Evolutionary conservation across 495 filamentous ascomycete genomes (phyloP), one percentile per base, ranked within the genome.

Genomic region (Thermothielavioides terrestris): DNA sequence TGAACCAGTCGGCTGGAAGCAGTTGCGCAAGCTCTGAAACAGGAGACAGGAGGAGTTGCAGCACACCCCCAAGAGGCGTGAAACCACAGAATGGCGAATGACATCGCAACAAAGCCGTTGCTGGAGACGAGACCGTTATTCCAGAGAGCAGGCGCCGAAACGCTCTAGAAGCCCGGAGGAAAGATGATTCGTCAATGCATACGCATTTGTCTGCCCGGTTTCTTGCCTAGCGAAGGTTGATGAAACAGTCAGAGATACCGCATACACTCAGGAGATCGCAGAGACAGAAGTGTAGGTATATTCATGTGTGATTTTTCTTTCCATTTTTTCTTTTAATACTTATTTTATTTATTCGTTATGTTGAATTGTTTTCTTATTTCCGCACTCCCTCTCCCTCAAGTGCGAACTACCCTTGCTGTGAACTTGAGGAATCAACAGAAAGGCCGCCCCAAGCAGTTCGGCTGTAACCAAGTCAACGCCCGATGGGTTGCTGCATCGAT

Each of bases 21-120:
- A 31, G 53, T 55, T 47, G 55, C 43, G 42, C 50, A 32, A 52
- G 36, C 21, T 50, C 61, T 64, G 61, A 64, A 64, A 64, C 61
- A 58, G 54, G 58, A 61, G 61, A 54, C 47, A n/a, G 43, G 44
- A 17, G 26, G 7, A 20, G 40, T 41, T 53, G 27, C 43, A 48
- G 37, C 50, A 46, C 36, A 35, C 32, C 12, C 18, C 42, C n/a
- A n/a, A n/a, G n/a, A n/a, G n/a, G n/a, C n/a, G n/a, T n/a, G n/a
- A n/a, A 35, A 14, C 34, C 22, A 4, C 18, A n/a, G 15, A 4
- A 20, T 21, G 14, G 26, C 49, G 49, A 52, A 52, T 52, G n/a
- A 42, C 27, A 36, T 20, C 23, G 41, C 35, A 11, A 43, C 31
- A 31, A 22, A 15, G 11, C 30, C 31, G 42, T 35, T 22, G 49